Percentiles rank a stretch among this genome's conserved stretches.
Evolutionary conservation across 108 stramenopile genomes (phyloP).

Genomic region (Schizochytrium sp.): DNA sequence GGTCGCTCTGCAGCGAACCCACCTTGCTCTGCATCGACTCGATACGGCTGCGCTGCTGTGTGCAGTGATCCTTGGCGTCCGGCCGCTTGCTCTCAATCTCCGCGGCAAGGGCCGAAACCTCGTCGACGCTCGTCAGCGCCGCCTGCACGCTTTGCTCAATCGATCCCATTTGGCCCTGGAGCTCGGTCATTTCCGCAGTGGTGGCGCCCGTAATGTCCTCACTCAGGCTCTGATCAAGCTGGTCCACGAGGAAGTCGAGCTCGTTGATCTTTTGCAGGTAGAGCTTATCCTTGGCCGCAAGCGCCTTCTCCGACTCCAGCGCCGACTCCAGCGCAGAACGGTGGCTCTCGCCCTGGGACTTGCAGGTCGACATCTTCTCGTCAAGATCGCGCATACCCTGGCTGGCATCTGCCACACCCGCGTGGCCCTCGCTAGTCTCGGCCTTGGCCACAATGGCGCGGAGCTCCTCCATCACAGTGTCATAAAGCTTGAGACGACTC

Average conservation of each 20-base stretch:
- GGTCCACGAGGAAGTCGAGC: background rate
- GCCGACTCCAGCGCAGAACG: background rate
- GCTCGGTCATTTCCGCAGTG: conserved; percentile 2
- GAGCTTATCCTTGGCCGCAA: background rate
- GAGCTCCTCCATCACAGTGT: background rate
- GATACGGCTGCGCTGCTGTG: background rate
- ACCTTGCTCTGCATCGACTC: background rate
- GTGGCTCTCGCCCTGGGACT: background rate
- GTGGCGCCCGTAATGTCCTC: conserved; percentile 6
- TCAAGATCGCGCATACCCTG: background rate
- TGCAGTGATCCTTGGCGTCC: conserved; percentile 1
- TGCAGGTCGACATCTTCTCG: background rate
- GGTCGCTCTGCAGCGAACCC: background rate
- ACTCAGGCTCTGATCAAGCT: background rate
- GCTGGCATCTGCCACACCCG: background rate
- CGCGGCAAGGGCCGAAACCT: background rate
- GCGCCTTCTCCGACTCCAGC: background rate
- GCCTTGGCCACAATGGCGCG: background rate
- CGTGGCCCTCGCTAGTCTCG: background rate
- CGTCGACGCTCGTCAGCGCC: background rate
- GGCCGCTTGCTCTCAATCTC: background rate
- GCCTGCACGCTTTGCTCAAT: background rate
- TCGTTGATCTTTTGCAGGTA: background rate
- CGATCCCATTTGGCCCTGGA: background rate
- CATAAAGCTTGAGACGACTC: background rate